phyloP scores from a whole-genome alignment of 2,329 filamentous ascomycete genomes.

The Sporothrix dimorphospora region DNA sequence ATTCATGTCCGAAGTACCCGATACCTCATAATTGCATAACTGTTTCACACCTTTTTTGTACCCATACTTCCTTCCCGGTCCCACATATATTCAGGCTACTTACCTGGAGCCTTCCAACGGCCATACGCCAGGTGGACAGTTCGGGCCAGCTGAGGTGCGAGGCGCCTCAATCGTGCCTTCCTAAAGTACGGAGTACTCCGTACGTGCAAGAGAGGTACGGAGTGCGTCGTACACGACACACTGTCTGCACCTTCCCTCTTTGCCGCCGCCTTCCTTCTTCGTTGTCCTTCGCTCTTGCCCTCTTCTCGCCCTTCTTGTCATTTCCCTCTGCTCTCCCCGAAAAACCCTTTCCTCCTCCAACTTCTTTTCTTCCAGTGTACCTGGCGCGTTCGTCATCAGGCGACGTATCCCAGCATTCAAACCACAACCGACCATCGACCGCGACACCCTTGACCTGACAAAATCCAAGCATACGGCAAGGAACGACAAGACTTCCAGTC shows the following conservation, averaged over 20 bases:
- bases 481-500: neutral
- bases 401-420: neutral
- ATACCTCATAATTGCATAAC: neutral
- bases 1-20: neutral
- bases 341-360: neutral
- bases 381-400: neutral
- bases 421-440: neutral
- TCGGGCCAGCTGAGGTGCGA: neutral
- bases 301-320: neutral
- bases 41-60: neutral
- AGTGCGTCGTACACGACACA: conserved; percentile 3
- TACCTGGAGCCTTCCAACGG: neutral
- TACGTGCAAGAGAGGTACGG: neutral
- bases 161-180: neutral
- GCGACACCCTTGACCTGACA: neutral
- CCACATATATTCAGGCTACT: too few relatives aligned
- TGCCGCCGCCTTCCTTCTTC: neutral
- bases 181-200: neutral
- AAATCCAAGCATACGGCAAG: neutral
- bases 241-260: neutral
- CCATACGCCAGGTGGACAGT: conserved; percentile 17
- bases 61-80: neutral
- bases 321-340: neutral
- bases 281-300: neutral
- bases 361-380: neutral